Percentiles rank a stretch among this genome's conserved stretches.
Evolutionary conservation across 495 filamentous ascomycete genomes (phyloP).

Genomic region (Astrothelium subdiscretum): DNA sequence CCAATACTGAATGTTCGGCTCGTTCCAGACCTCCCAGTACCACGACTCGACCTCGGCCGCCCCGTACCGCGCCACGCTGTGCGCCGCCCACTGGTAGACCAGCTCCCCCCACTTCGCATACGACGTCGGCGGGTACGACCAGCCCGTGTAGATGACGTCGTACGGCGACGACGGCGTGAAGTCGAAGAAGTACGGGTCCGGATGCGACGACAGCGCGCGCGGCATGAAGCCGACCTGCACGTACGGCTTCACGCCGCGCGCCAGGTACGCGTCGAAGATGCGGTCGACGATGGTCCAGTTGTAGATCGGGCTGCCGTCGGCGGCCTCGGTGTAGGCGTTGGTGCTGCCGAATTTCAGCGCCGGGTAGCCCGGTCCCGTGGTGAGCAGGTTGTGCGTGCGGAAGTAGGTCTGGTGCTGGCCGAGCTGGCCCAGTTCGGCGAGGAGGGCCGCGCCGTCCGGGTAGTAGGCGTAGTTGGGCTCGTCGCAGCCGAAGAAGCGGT

Average conservation of each 20-base stretch:
- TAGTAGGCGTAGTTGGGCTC: constrained; percentile 8
- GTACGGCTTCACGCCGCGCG: constrained; percentile 12
- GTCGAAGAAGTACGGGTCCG: constrained; percentile 13
- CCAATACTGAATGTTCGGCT: constrained; percentile 16
- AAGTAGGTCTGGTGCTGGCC: constrained; percentile 16
- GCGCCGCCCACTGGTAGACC: constrained; percentile 13
- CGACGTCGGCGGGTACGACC: constrained; percentile 8
- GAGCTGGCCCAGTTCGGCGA: constrained; percentile 10
- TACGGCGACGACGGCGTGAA: constrained; percentile 10
- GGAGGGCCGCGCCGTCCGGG: constrained; percentile 11
- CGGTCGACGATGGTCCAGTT: constrained; percentile 16
- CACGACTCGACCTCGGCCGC: constrained; percentile 8
- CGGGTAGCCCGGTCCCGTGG: constrained; percentile 8
- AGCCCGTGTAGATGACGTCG: constrained; percentile 11
- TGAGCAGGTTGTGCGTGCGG: constrained; percentile 13
- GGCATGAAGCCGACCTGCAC: constrained; percentile 13
- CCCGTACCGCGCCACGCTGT: constrained; percentile 9
- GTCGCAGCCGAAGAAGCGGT: constrained; percentile 10
- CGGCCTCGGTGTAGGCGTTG: constrained; percentile 12
- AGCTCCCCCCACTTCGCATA: constrained; percentile 15
- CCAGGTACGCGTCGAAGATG: constrained; percentile 16
- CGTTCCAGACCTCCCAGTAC: constrained; percentile 17
- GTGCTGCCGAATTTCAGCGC: constrained; percentile 16
- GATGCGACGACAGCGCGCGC: constrained; percentile 6
- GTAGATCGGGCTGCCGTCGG: constrained; percentile 12